A percentile compares a stretch with the other conserved stretches of the same genome.
These are phyloP conservation scores for Phytophthora meadii DNA, from an alignment of 352 stramenopile species.

Conservation along the genomic window DNA sequence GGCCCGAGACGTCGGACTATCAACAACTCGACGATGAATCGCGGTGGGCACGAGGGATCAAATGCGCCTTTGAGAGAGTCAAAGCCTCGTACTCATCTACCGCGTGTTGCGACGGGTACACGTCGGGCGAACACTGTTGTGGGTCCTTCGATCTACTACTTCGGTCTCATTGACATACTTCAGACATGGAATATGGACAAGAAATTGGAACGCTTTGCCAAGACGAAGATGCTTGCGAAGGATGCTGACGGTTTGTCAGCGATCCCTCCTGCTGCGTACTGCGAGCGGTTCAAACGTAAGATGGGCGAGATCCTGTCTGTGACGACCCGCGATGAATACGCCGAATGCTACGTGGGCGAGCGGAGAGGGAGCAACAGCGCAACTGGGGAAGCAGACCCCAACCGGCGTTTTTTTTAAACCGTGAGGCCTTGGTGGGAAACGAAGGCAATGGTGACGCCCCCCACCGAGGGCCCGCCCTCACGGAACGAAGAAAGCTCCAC, in stretches of 20 bases:
- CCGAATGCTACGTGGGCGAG: slow-evolving; percentile 44
- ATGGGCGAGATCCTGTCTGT: slow-evolving; percentile 88
- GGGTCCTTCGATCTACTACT: slow-evolving; percentile 88
- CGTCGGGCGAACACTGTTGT: slow-evolving; percentile 88
- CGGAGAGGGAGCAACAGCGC: slow-evolving; percentile 40
- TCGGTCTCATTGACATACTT: slow-evolving; percentile 89
- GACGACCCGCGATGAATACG: slow-evolving; percentile 70
- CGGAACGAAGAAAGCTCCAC: slow-evolving; percentile 39
- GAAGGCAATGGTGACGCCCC: slow-evolving; percentile 42
- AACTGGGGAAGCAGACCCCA: slow-evolving; percentile 27
- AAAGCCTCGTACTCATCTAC: slow-evolving; percentile 50
- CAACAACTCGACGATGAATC: slow-evolving; percentile 53
- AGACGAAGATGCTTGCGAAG: slow-evolving; percentile 85
- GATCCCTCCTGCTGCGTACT: slow-evolving; percentile 83
- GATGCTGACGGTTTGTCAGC: slow-evolving; percentile 85
- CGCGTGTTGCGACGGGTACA: slow-evolving; percentile 70
- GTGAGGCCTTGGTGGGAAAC: slow-evolving; percentile 46
- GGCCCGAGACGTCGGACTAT: slow-evolving; percentile 40
- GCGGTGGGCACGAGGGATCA: slow-evolving; percentile 30
- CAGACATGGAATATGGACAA: slow-evolving; percentile 93
- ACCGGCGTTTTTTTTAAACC: slow-evolving; percentile 64
- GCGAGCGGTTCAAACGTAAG: slow-evolving; percentile 88
- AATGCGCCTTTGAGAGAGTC: slow-evolving; percentile 33
- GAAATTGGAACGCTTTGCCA: slow-evolving; percentile 89
- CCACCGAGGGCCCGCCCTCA: slow-evolving; percentile 45